Evolutionary conservation across 2,329 filamentous ascomycete genomes (phyloP), one percentile per base, ranked within the genome.

Genomic region (Xylaria hypoxylon): DNA sequence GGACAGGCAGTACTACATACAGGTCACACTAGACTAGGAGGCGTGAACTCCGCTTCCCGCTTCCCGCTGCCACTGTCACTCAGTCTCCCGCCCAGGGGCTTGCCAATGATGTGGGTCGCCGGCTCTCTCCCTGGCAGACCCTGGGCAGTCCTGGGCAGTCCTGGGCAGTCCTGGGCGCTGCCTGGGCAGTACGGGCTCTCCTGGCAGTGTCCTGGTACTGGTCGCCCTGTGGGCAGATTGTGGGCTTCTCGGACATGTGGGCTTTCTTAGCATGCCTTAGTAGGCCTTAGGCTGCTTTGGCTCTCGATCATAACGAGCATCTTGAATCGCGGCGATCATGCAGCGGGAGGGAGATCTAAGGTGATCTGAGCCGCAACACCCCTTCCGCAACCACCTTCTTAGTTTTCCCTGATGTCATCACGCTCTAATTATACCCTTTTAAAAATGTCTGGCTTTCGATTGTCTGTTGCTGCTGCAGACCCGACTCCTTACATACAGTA

Each of bases 251-350:
- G 19, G 59, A 31, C 50, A 42, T 22, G 11, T 40, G 11, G 11
- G 26, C 50, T 40, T 38, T 17, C 35, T 38, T 38, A 38, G 7
- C 35, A 24, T 15, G 26, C 40, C 22, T n/a, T 55, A 55, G 24
- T 17, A 28, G 35, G 42, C 52, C 7, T 53, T 52, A 26, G 52
- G 45, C 56, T 47, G 19, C 24, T 51, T 22, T 6, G 22, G n/a
- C 22, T 55, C 48, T 63, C 64, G 64, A 67, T 67, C 64, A n/a
- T 47, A 22, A 45, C 26, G 55, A 44, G 11, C 55, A 55, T 31
- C 10, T 35, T 22, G 40, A 33, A 40, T 28, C 44, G 17, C 28
- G 24, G 42, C 64, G 64, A 67, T 67, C 64, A 63, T 5, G n/a
- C n/a, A n/a, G n/a, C 31, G 28, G 22, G 19, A 13, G 19, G 52